Base-by-base conservation (phyloP, 2,329 filamentous ascomycete species). In the Claviceps capensis region DNA sequence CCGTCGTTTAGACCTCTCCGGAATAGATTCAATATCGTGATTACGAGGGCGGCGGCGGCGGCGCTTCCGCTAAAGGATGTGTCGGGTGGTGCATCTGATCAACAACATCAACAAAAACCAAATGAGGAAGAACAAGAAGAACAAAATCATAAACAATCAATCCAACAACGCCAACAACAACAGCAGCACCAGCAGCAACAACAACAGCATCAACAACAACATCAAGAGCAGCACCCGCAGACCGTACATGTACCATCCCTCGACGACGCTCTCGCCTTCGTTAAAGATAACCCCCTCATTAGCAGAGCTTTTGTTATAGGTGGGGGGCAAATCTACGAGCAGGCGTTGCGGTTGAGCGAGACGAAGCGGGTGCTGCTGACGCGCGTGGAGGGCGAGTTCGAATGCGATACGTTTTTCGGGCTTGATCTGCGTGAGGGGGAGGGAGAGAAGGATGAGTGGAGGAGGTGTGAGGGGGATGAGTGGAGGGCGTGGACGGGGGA, bases 291-390 rank as follows among this genome's bases (percentile, higher is more conserved):
- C 47, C 63, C 65, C 50, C 58, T 57, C 43, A 59, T 82, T 37
- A 77, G 75, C 8, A 77, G 78, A 59, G 75, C 88, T 3, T 97
- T 90, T 67, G 79, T 97, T 44, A 96, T 98, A 61, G 93, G 93
- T 23, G 93, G 93, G 4, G 86, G 82, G 52, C 85, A 89, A 69
- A 83, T 97, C 57, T 98, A 97, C 68, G 73, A 72, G 41, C 77
- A 82, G 22, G 83, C 88, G 14, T 71, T 97, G 62, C 64, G 69
- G 58, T 60, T 81, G 53, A 63, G 67, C 43, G 74, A 81, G 64
- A 73, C 81, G 43, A 75, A 71, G 59, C 71, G 82, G 42, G 76
- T 93, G 51, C 67, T 93, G 55, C 69, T 91, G 57, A 93, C 87
- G 49, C 75, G 78, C 56, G 77, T 94, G 38, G 62, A 76, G 57